phyloP scores from a whole-genome alignment of 177 flowering plant species.

The Vitis hybrid region DNA sequence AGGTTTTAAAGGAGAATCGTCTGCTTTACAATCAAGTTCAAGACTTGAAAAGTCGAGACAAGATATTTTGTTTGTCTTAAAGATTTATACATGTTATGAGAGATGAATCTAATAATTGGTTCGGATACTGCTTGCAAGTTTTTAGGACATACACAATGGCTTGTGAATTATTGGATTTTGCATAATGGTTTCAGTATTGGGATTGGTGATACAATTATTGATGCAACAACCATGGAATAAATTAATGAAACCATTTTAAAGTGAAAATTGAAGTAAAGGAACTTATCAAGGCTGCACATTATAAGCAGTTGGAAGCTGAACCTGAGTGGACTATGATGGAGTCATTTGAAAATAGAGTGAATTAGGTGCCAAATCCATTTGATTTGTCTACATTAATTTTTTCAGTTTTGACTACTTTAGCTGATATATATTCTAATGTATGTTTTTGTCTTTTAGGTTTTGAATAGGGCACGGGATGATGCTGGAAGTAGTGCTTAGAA shows the following conservation, averaged over 20 bases:
- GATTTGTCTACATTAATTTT: neutral
- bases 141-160: constrained; percentile 99
- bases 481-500: constrained; percentile 99
- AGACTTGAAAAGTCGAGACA: constrained; percentile 69
- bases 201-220: constrained; percentile 98
- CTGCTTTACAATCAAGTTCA: constrained; percentile 79
- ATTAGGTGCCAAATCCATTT: constrained; percentile 54
- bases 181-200: constrained; percentile 96
- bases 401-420: neutral
- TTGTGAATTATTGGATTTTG: constrained; percentile 97
- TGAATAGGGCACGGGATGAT: constrained; percentile 99
- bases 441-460: constrained; percentile 44
- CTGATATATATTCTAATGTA: neutral
- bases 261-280: constrained; percentile 91
- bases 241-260: constrained; percentile 87
- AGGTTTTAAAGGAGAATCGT: constrained; percentile 79
- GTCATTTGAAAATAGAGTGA: constrained; percentile 95
- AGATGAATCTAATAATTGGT: neutral
- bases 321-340: constrained; percentile 99
- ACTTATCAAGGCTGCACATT: constrained; percentile 71
- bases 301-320: constrained; percentile 77
- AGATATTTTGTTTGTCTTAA: neutral
- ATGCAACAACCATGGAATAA: constrained; percentile 88
- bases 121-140: constrained; percentile 99
- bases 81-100: neutral